These are phyloP conservation scores for Chrysanthemum lavandulifolium DNA, from an alignment of 129 eudicot species.

Conservation along the genomic window DNA sequence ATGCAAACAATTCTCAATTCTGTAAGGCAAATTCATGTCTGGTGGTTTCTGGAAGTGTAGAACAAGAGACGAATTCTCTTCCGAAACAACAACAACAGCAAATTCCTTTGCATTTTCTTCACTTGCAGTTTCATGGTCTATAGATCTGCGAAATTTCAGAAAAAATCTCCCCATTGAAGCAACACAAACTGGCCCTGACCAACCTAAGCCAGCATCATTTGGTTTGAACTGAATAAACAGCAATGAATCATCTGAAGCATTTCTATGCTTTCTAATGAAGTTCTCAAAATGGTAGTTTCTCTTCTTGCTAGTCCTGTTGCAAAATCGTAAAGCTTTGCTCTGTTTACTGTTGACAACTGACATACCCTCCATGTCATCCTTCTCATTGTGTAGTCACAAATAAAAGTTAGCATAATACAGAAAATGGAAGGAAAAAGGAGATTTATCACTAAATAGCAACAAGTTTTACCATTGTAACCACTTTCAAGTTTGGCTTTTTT, in stretches of 20 bases:
- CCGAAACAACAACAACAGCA: constrained; percentile 78
- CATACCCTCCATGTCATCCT: constrained; percentile 59
- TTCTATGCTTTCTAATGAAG: constrained; percentile 78
- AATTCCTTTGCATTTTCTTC: constrained; percentile 42
- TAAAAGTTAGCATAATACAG: constrained; percentile 14
- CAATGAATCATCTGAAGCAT: constrained; percentile 58
- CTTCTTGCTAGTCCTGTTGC: constrained; percentile 42
- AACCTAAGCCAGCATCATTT: constrained; percentile 46
- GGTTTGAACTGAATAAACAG: constrained; percentile 72
- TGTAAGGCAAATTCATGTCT: constrained; percentile 61
- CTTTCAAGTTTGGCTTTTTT: no score
- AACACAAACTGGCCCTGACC: constrained; percentile 98
- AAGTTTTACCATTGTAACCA: no score
- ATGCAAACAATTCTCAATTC: constrained; percentile 75
- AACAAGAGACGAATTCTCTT: constrained; percentile 79
- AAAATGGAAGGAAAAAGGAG: neutral
- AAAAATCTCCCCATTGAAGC: constrained; percentile 96
- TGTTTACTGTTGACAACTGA: constrained; percentile 60
- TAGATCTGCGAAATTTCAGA: constrained; percentile 60
- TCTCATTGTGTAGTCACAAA: constrained; percentile 20
- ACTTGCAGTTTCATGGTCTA: constrained; percentile 14
- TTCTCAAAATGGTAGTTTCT: constrained; percentile 58
- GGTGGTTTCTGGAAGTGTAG: constrained; percentile 77
- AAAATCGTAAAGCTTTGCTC: constrained; percentile 62
- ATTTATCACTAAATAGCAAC: no score